A percentile compares a stretch with the other conserved stretches of the same genome.
Conservation (phyloP, 31 red algal species). For the Odonthalia washingtoniensis region DNA sequence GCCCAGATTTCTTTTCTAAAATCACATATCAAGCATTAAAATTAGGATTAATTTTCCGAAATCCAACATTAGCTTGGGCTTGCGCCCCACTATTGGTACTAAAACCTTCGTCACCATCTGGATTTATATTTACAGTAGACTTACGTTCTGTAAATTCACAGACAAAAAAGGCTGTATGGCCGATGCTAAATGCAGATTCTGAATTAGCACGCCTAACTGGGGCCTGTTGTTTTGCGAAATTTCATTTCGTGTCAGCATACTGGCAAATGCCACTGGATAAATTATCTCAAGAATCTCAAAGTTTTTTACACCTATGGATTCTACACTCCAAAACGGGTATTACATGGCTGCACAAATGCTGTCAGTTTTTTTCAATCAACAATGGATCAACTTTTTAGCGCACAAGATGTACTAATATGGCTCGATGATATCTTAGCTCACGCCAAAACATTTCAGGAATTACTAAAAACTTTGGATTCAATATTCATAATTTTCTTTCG, state of each 20-base stretch:
- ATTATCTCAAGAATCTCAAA: slow-evolving; percentile 49
- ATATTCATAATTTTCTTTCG: slow-evolving; percentile 6
- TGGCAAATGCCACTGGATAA: slow-evolving; percentile 52
- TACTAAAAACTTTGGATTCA: slow-evolving; percentile 16
- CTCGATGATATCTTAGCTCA: slow-evolving; percentile 35
- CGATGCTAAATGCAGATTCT: slow-evolving; percentile 42
- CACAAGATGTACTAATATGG: slow-evolving; percentile 33
- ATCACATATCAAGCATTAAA: slow-evolving; percentile 16
- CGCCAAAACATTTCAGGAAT: not conserved
- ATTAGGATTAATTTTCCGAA: slow-evolving; percentile 43
- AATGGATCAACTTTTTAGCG: slow-evolving; percentile 3
- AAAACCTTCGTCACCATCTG: not conserved
- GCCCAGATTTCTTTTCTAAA: slow-evolving; percentile 38
- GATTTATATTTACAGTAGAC: slow-evolving; percentile 42
- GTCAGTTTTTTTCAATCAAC: slow-evolving; percentile 27
- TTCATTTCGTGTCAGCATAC: slow-evolving; percentile 57
- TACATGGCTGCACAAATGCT: slow-evolving; percentile 37
- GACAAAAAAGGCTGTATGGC: slow-evolving; percentile 3
- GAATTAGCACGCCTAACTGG: not conserved
- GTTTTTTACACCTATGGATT: slow-evolving; percentile 60
- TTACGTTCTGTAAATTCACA: slow-evolving; percentile 33
- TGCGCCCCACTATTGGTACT: slow-evolving; percentile 42
- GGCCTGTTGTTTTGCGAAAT: too few relatives aligned
- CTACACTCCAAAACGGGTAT: slow-evolving; percentile 29
- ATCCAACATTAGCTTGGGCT: slow-evolving; percentile 38